Base-by-base conservation (phyloP, 2,329 filamentous ascomycete species). In the Aphanoascus verrucosus region DNA sequence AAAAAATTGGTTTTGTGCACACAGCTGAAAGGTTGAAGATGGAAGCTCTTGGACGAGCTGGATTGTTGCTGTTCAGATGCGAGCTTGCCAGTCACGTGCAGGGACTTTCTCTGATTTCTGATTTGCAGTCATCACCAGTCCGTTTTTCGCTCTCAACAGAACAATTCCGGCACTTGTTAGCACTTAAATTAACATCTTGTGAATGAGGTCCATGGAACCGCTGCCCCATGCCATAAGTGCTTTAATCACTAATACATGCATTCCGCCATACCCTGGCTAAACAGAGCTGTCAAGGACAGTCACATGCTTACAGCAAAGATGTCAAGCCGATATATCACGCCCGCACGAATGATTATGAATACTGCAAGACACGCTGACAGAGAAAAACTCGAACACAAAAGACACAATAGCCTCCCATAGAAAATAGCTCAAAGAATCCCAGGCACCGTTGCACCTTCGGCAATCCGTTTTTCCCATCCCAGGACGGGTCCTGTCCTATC, bases 401-500 rank as follows among this genome's bases (percentile, higher is more conserved):
- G 12, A 42, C 43, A 48, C 44, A 48, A 52, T 46, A 52, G 35
- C 51, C 51, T 48, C 44, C 44, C 51, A 53, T 28, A 15, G 12
- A 19, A 53, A 48, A 48, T 14, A 32, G 20, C 9, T 17, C 20
- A 48, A 52, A 40, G 12, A 46, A 42, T n/a, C 15, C 31, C 37
- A 43, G 40, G 34, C 15, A 48, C 14, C 35, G 7, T n/a, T 53
- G 44, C 35, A n/a, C 35, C 23, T 52, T 34, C 46, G 41, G 50
- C 50, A 52, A 41, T 46, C 50, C 41, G 20, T 52, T 52, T 28
- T 52, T 52, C 50, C 50, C 43, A 52, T 46, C 32, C 50, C 42
- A 52, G 34, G 34, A 43, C 23, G 34, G 46, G 31, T 15, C 15
- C 19, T 20, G 32, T 34, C 43, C 34, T 11, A 9, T 9, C 42